These are phyloP conservation scores for Tuber umbilicatum DNA, from an alignment of 495 filamentous ascomycete species.

Conservation along the genomic window DNA sequence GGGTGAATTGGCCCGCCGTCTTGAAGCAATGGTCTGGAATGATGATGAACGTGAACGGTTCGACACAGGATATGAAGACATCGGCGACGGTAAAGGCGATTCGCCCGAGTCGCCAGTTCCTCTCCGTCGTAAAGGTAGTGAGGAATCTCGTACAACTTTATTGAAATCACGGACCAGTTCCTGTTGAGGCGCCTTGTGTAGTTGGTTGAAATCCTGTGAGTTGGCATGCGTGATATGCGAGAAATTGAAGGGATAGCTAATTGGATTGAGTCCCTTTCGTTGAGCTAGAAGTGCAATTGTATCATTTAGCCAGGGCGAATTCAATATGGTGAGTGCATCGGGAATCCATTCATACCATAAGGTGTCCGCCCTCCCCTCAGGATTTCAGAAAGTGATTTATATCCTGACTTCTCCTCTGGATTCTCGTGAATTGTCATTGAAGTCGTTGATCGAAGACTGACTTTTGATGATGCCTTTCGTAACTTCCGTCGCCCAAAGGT, in stretches of 20 bases:
- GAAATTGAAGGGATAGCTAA: slow-evolving; percentile 42
- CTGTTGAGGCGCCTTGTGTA: slow-evolving; percentile 26
- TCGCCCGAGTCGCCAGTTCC: neutral
- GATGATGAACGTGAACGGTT: slow-evolving; percentile 18
- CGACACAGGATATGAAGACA: neutral
- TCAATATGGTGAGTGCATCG: neutral
- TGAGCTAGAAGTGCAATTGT: slow-evolving; percentile 21
- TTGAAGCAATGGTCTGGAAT: slow-evolving; percentile 21
- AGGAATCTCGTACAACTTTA: slow-evolving; percentile 31
- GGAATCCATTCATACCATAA: slow-evolving; percentile 20
- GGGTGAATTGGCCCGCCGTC: slow-evolving; percentile 32
- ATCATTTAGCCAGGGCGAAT: slow-evolving; percentile 24
- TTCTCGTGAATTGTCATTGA: slow-evolving; percentile 24
- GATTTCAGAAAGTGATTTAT: slow-evolving; percentile 32
- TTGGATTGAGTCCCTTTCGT: slow-evolving; percentile 28
- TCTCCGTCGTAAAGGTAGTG: slow-evolving; percentile 20
- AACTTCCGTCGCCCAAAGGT: slow-evolving; percentile 31
- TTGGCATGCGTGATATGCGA: slow-evolving; percentile 37
- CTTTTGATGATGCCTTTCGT: slow-evolving; percentile 37
- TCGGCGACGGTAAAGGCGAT: neutral
- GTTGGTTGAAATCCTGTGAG: slow-evolving; percentile 29
- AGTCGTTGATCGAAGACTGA: slow-evolving; percentile 29
- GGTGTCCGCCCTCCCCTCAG: slow-evolving; percentile 29
- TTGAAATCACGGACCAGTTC: slow-evolving; percentile 30
- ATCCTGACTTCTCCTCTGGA: slow-evolving; percentile 32